Conservation (phyloP, 352 stramenopile genomes). For the Phytopythium mirpurense region DNA sequence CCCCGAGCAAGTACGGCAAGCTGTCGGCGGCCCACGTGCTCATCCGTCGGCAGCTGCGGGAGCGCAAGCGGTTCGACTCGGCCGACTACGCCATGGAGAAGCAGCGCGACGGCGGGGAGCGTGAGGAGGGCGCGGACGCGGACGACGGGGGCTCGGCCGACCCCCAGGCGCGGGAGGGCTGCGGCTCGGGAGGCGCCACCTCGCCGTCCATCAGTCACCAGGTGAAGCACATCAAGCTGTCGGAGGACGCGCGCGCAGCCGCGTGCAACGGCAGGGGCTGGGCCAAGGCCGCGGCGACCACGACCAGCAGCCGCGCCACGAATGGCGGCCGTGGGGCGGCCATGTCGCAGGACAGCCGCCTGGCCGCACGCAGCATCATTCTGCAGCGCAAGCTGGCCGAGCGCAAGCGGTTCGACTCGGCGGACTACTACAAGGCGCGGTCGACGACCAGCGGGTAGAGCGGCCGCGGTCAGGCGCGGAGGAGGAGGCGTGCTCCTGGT, state of each 20-base stretch:
- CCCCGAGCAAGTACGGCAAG: conserved; percentile 49
- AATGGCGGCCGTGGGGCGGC: neutral
- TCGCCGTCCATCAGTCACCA: conserved; percentile 44
- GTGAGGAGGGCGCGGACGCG: conserved; percentile 10
- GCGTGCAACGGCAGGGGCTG: conserved; percentile 10
- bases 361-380: conserved; percentile 55
- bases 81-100: conserved; percentile 73
- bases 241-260: conserved; percentile 25
- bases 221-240: conserved; percentile 79
- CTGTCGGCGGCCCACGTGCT: conserved; percentile 66
- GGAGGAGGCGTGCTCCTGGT: too few relatives aligned
- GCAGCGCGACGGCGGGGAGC: conserved; percentile 18
- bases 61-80: conserved; percentile 81
- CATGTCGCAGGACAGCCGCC: conserved; percentile 19
- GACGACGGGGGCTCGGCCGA: conserved; percentile 11
- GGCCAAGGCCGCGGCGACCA: conserved; percentile 4
- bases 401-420: conserved; percentile 74
- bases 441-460: conserved; percentile 2
- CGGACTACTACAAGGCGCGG: conserved; percentile 58
- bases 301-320: neutral
- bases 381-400: conserved; percentile 63
- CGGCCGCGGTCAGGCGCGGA: neutral
- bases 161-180: conserved; percentile 6
- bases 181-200: neutral
- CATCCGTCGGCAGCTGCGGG: conserved; percentile 72